Evolutionary conservation across 2,329 filamentous ascomycete genomes (phyloP), one percentile per base, ranked within the genome.

Genomic region (Trichoderma guizhouense): DNA sequence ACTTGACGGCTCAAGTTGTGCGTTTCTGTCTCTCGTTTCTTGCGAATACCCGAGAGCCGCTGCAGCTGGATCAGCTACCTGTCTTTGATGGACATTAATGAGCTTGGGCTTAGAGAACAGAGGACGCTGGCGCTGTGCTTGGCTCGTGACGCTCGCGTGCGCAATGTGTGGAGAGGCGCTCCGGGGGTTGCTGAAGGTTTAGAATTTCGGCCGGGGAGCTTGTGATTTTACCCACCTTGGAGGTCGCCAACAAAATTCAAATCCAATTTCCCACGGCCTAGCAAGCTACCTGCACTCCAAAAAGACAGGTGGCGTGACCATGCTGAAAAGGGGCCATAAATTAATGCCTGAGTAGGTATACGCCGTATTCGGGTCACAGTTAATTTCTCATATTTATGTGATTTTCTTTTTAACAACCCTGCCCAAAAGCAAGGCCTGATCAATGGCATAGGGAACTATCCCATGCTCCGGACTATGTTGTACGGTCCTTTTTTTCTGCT

Each of bases 221-320:
- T 63, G 58, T 63, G 68, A 71, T 71, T 69, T 69, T 62, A 71
- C 67, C 67, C 67, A 70, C 67, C 67, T 53, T 51, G 34, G 47
- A 39, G 67, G 43, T 55, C 68, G 66, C 36, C 66, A 62, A 18
- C 39, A 69, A 26, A 67, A 62, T 11, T 21, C 57, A 14, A n/a
- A 71, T 57, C 58, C 18, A 71, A 71, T 71, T 71, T 71, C 68
- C 58, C 68, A 57, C 43, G 47, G 51, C 68, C 68, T 61, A 53
- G 66, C 66, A 60, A 60, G 57, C 57, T 60, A 53, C 66, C 66
- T 58, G 66, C 66, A 62, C 66, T 67, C 39, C 66, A 53, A 53
- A 62, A 69, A 62, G 57, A 69, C 66, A 69, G 66, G 66, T 69
- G 66, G 66, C 66, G 66, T 69, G 66, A 69, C 66, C 66, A 69